Conservation (phyloP, 129 eudicot species). For the Centrapalus pauciflorus region DNA sequence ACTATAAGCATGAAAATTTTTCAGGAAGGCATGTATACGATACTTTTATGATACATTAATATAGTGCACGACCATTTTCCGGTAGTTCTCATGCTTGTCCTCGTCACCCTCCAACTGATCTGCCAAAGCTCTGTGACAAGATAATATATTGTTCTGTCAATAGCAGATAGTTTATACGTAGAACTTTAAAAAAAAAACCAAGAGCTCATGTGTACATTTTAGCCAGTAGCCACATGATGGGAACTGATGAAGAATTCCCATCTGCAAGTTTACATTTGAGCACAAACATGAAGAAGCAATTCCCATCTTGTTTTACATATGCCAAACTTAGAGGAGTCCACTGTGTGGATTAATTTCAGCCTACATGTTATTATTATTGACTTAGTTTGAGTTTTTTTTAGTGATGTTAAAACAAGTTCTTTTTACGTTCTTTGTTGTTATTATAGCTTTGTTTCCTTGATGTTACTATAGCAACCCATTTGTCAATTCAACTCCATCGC, state of each 20-base stretch:
- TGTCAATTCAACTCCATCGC: too few relatives aligned
- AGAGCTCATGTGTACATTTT: neutral
- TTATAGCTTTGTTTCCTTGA: too few relatives aligned
- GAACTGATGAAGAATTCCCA: neutral
- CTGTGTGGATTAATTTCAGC: too few relatives aligned
- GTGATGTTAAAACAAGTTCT: too few relatives aligned
- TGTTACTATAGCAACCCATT: too few relatives aligned
- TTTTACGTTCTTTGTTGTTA: too few relatives aligned
- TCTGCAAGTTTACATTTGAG: neutral
- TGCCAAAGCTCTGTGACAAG: constrained; percentile 59
- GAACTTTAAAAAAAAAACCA: neutral
- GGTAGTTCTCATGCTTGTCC: constrained; percentile 74
- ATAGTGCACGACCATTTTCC: constrained; percentile 70
- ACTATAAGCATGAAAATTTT: constrained; percentile 5
- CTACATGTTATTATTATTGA: too few relatives aligned
- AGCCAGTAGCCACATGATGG: neutral
- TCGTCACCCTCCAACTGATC: constrained; percentile 95
- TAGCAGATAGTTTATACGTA: neutral
- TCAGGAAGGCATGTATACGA: neutral
- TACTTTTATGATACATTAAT: constrained; percentile 49
- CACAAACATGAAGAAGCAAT: constrained; percentile 93
- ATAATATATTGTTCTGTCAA: constrained; percentile 1
- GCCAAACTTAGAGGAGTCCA: too few relatives aligned
- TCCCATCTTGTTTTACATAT: too few relatives aligned
- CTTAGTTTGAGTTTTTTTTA: too few relatives aligned